Evolutionary conservation across 2,329 filamentous ascomycete genomes (phyloP), one percentile per base, ranked within the genome.

Genomic region (Ilyonectria destructans): DNA sequence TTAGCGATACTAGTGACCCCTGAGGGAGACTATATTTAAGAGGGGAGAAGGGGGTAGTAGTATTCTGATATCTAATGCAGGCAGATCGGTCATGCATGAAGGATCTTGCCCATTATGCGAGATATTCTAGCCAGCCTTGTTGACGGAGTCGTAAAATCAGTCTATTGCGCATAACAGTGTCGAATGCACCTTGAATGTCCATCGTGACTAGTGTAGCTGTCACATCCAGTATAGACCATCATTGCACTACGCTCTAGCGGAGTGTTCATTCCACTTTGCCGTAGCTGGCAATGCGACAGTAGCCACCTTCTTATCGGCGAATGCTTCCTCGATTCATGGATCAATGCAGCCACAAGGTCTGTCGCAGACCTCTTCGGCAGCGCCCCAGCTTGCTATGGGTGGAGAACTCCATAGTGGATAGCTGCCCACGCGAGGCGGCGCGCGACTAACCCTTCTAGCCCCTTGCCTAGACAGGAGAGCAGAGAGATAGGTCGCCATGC

Each of bases 401-500:
- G 62, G 5, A 78, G 61, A 35, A 76, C 67, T 4, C 65, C 48
- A 26, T 74, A 55, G 23, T 71, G 49, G n/a, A 76, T 71, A 9
- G 60, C 60, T 37, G 60, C 70, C 45, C 45, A 75, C 10, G 69
- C 69, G 12, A 77, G 60, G 33, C 70, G 60, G 54, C 65, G 66
- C 46, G 71, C 72, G 15, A 78, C 65, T 5, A 78, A 54, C 17
- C 72, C 62, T 59, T 78, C 73, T 7, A 78, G 69, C 1, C 76
- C 69, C 61, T 78, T 78, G n/a, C 74, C 68, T 2, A 79, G 69
- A 35, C 54, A 75, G 4, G 69, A 75, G 6, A 77, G 71, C 15
- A 78, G 70, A 52, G 73, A 75, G 43, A 77, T 78, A 3, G 68
- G 73, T 15, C 71, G 65, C 68, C 65, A 78, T 21, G 71, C 70